A percentile compares a stretch with the other conserved stretches of the same genome.
phyloP scores from a whole-genome alignment of 768 basidiomycete species.

The Austroboletus eburneus region DNA sequence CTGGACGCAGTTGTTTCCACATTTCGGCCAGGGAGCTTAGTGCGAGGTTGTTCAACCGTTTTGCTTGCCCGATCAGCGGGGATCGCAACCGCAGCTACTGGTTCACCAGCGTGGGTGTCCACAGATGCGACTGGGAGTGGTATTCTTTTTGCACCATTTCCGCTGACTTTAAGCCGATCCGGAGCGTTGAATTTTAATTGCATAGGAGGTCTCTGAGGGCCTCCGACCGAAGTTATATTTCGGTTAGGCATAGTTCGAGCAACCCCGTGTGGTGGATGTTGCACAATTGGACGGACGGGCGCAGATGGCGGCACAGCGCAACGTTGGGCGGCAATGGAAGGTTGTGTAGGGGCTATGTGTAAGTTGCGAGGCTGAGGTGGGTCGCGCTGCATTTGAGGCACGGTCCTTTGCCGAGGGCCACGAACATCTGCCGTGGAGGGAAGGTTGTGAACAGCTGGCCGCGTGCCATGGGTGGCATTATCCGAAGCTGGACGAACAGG shows the following conservation, averaged over 20 bases:
- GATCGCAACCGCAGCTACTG: neutral
- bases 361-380: conserved; percentile 14
- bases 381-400: conserved; percentile 17
- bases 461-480: neutral
- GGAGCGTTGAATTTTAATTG: conserved; percentile 20
- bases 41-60: conserved; percentile 1
- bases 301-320: conserved; percentile 12
- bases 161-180: conserved; percentile 24
- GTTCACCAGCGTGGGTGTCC: conserved; percentile 1
- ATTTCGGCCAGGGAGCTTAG: conserved; percentile 11
- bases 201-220: conserved; percentile 25
- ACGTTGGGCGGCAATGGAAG: conserved; percentile 18
- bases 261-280: conserved; percentile 3
- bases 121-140: conserved; percentile 23
- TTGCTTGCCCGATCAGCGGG: neutral
- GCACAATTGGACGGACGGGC: conserved; percentile 8
- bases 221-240: conserved; percentile 7
- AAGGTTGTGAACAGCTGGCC: conserved; percentile 1
- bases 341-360: conserved; percentile 9
- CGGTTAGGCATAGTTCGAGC: conserved; percentile 2
- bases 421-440: conserved; percentile 2
- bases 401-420: conserved; percentile 16
- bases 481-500: conserved; percentile 5
- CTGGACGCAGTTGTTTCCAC: neutral
- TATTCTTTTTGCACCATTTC: conserved; percentile 31